A percentile compares a stretch with the other conserved stretches of the same genome.
These are phyloP conservation scores for Beauveria sp. DNA, from an alignment of 2,329 filamentous ascomycete genomes.

Conservation along the genomic window DNA sequence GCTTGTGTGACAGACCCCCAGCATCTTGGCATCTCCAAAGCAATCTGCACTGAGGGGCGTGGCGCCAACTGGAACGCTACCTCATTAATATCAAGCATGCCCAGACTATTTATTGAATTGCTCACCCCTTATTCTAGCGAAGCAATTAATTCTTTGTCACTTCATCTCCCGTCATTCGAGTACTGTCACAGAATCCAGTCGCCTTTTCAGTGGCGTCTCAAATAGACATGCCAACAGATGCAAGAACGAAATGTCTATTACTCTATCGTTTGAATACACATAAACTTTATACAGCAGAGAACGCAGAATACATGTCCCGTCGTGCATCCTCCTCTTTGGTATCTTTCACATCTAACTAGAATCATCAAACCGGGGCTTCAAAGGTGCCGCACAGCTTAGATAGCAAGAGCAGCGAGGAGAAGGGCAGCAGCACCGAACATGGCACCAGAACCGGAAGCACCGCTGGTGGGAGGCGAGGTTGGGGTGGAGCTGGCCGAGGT, in stretches of 20 bases:
- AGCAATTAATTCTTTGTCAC: not conserved
- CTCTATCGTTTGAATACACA: not conserved
- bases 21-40: not conserved
- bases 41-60: not conserved
- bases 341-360: not conserved
- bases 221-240: not conserved
- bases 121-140: not conserved
- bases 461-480: constrained; percentile 10
- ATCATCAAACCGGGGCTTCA: not conserved
- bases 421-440: constrained; percentile 11
- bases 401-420: not conserved
- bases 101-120: not conserved
- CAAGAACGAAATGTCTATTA: not conserved
- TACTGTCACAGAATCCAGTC: no score
- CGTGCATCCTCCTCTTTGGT: not conserved
- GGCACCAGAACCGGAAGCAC: constrained; percentile 16
- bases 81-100: not conserved
- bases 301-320: not conserved
- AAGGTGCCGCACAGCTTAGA: not conserved
- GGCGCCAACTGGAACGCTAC: not conserved
- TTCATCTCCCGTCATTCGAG: not conserved
- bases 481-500: constrained; percentile 11
- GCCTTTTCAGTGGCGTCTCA: no score
- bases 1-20: no score
- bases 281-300: not conserved